Conservation (phyloP, 768 basidiomycete genomes). For the Coprinellus micaceus region DNA sequence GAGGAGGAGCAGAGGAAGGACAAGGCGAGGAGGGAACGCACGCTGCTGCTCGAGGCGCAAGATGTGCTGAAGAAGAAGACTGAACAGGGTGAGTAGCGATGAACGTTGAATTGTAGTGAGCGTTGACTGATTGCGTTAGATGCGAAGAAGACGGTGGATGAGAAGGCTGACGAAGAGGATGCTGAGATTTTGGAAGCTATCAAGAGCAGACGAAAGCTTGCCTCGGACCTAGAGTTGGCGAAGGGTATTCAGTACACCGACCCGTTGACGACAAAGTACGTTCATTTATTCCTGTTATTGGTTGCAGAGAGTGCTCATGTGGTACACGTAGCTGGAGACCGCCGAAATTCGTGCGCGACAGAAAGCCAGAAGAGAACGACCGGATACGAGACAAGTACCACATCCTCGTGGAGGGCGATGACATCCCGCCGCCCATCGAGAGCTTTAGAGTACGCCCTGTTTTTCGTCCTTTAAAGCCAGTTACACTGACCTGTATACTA, state of each 20-base stretch:
- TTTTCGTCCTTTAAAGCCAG: background rate
- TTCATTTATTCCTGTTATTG: background rate
- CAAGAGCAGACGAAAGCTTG: constrained; percentile 84
- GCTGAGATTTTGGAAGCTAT: constrained; percentile 90
- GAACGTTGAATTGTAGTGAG: constrained; percentile 5
- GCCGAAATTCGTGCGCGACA: constrained; percentile 75
- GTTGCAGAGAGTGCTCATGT: constrained; percentile 5
- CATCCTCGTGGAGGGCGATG: constrained; percentile 91
- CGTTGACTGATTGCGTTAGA: constrained; percentile 48
- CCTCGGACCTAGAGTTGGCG: constrained; percentile 89
- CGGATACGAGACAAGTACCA: constrained; percentile 86
- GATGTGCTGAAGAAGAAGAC: constrained; percentile 87
- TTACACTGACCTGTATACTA: constrained; percentile 25
- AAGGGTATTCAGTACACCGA: constrained; percentile 91
- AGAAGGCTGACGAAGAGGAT: constrained; percentile 85
- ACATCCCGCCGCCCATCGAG: constrained; percentile 90
- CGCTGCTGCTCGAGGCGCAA: constrained; percentile 88
- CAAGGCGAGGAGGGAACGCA: constrained; percentile 77
- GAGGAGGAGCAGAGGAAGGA: constrained; percentile 78
- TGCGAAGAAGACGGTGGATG: constrained; percentile 81
- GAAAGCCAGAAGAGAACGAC: constrained; percentile 64
- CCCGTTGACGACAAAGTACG: constrained; percentile 73
- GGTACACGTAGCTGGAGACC: constrained; percentile 72
- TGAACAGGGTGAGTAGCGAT: constrained; percentile 57
- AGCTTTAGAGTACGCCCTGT: constrained; percentile 62